Evolutionary conservation across 163 green algal genomes (phyloP).

Genomic region (Scenedesmus sp.): DNA sequence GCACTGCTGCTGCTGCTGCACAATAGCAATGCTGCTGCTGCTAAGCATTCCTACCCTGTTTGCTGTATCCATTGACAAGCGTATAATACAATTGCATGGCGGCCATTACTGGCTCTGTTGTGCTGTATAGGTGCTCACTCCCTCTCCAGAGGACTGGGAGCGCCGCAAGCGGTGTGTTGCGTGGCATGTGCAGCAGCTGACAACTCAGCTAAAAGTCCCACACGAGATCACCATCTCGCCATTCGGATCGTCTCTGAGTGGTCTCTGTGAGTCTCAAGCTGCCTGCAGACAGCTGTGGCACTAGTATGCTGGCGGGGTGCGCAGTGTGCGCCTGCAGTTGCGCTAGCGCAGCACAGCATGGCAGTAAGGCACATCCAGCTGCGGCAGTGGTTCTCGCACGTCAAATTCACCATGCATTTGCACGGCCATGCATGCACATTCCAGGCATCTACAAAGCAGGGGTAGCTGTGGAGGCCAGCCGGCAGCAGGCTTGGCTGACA

Average conservation of each 20-base stretch:
- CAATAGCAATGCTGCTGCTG: not conserved
- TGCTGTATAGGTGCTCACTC: not conserved
- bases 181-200: not conserved
- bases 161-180: not conserved
- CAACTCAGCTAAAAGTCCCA: not conserved
- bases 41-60: not conserved
- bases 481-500: too few species aligned
- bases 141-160: not conserved
- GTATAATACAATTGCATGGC: not conserved
- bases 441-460: too few species aligned
- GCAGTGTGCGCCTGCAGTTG: not conserved
- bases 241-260: slow-evolving; percentile 40
- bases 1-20: not conserved
- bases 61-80: not conserved
- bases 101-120: not conserved
- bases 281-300: not conserved
- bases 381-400: not conserved
- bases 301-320: not conserved
- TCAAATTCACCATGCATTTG: not conserved
- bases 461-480: too few species aligned
- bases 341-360: not conserved
- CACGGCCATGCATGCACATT: too few species aligned
- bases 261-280: not conserved
- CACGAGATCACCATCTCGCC: slow-evolving; percentile 5
- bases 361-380: not conserved